A percentile compares a stretch with the other conserved stretches of the same genome.
phyloP scores from a whole-genome alignment of 2,329 filamentous ascomycete species.

The Botrytis deweyae region DNA sequence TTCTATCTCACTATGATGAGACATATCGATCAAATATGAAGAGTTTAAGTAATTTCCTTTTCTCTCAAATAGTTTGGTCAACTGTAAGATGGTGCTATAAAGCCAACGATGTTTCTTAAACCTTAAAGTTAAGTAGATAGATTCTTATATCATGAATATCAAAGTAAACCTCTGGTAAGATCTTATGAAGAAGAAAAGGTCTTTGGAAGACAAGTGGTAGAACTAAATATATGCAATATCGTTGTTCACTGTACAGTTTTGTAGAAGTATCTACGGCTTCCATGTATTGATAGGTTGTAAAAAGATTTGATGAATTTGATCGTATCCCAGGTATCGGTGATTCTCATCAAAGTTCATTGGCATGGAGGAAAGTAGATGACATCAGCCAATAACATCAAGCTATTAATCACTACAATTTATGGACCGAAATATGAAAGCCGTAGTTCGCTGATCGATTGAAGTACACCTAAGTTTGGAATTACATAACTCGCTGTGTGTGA shows the following conservation, averaged over 20 bases:
- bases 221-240: not conserved
- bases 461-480: not conserved
- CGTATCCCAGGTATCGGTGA: not conserved
- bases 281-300: no score
- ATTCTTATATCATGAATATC: not conserved
- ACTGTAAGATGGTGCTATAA: not conserved
- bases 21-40: not conserved
- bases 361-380: accelerated
- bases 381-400: not conserved
- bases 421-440: not conserved
- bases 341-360: not conserved
- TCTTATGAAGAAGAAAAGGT: not conserved
- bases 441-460: not conserved
- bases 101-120: not conserved
- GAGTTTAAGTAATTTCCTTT: accelerated
- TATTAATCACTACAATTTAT: not conserved
- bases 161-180: accelerated
- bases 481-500: not conserved
- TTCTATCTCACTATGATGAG: not conserved
- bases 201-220: not conserved
- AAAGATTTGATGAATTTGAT: not conserved
- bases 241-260: not conserved
- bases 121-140: no score
- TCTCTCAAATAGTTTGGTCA: no score
- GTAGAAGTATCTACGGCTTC: not conserved